Evolutionary conservation across 2,329 filamentous ascomycete species (phyloP).

Genomic region (Dothideomycetes sp.): DNA sequence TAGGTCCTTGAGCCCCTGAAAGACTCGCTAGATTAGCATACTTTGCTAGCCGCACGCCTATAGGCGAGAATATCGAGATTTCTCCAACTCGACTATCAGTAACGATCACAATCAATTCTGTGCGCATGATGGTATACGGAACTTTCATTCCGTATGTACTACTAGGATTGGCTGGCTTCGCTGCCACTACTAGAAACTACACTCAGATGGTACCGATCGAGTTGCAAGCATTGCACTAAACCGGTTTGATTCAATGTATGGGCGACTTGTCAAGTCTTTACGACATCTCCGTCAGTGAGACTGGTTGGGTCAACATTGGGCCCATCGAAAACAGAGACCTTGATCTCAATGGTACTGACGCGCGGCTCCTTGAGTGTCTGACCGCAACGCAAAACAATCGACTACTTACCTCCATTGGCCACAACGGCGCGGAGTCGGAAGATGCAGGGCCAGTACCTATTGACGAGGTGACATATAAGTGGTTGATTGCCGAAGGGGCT

Average conservation of each 20-base stretch:
- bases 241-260: background rate
- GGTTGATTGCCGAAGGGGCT: background rate
- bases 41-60: background rate
- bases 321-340: background rate
- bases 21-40: background rate
- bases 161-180: background rate
- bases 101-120: background rate
- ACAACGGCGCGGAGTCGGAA: background rate
- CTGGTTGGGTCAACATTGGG: background rate
- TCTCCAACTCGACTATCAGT: background rate
- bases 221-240: background rate
- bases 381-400: background rate
- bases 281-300: background rate
- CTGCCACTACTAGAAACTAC: background rate
- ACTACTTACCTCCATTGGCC: background rate
- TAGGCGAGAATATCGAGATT: background rate
- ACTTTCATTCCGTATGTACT: background rate
- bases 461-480: background rate
- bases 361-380: background rate
- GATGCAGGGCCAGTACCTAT: background rate
- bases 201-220: background rate
- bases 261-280: background rate
- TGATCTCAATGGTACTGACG: background rate
- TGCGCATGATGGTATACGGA: background rate
- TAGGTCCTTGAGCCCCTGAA: background rate